Percentiles rank a stretch among this genome's conserved stretches.
Evolutionary conservation across 2,329 filamentous ascomycete genomes (phyloP).

Genomic region (Hymenoscyphus infarciens): DNA sequence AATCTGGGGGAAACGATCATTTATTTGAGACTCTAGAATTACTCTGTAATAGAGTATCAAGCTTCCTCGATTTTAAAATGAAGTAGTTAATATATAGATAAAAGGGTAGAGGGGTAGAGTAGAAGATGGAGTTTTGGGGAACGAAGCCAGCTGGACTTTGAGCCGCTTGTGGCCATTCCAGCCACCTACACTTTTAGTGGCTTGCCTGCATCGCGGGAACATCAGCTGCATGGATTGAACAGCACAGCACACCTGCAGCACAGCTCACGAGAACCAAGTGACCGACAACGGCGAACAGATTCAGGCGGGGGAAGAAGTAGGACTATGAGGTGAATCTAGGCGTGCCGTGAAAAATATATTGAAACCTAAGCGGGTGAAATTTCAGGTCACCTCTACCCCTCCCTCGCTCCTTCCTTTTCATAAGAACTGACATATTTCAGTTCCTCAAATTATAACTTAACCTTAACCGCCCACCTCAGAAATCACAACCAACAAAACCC

Average conservation of each 20-base stretch:
- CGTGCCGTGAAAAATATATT: neutral
- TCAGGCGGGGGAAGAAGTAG: neutral
- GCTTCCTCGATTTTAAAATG: neutral
- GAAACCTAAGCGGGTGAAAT: neutral
- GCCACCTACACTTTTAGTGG: constrained; percentile 3
- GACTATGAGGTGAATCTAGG: constrained; percentile 1
- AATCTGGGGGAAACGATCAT: too few species aligned
- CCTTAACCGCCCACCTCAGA: neutral
- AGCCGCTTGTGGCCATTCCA: constrained; percentile 1
- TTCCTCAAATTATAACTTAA: neutral
- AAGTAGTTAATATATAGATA: too few species aligned
- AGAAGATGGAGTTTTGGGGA: too few species aligned
- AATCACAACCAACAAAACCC: neutral
- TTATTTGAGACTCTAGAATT: neutral
- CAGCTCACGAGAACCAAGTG: neutral
- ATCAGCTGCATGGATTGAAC: neutral
- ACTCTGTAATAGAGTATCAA: neutral
- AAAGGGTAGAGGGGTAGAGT: too few species aligned
- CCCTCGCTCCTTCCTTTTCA: neutral
- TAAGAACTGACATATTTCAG: neutral
- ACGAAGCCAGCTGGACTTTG: neutral
- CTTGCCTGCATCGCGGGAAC: constrained; percentile 6
- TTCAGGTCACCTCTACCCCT: neutral
- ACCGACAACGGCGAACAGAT: constrained; percentile 5
- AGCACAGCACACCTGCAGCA: too few species aligned